Evolutionary conservation across 768 basidiomycete species (phyloP).

Genomic region (Lactarius hengduanensis): DNA sequence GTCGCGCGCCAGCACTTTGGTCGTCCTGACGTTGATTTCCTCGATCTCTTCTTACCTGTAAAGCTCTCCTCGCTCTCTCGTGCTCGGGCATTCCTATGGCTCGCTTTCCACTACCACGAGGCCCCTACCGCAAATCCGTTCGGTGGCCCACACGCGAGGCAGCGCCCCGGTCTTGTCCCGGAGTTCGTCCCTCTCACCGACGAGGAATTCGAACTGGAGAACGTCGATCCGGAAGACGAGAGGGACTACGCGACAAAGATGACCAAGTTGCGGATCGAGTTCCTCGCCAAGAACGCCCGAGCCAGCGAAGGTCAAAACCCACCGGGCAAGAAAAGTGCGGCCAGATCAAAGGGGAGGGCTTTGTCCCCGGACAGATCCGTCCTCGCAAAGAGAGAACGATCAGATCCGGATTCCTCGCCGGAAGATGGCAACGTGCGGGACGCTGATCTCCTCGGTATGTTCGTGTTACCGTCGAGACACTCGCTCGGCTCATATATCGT

Average conservation of each 20-base stretch:
- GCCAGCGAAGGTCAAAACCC: conserved; percentile 25
- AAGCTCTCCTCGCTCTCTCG: conserved; percentile 42
- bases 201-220: conserved; percentile 40
- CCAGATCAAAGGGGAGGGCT: conserved; percentile 16
- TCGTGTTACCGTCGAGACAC: background rate
- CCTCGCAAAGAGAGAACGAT: conserved; percentile 22
- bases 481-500: background rate
- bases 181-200: conserved; percentile 33
- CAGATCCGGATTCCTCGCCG: conserved; percentile 20
- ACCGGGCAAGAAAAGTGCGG: conserved; percentile 19
- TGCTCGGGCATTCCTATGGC: conserved; percentile 48
- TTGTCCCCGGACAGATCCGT: conserved; percentile 14
- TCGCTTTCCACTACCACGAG: conserved; percentile 50
- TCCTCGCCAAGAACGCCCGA: conserved; percentile 36
- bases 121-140: conserved; percentile 40
- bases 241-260: conserved; percentile 42
- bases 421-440: conserved; percentile 21
- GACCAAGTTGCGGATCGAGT: conserved; percentile 39
- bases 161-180: conserved; percentile 34
- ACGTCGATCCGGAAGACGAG: conserved; percentile 46
- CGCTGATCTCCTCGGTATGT: conserved; percentile 6
- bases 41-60: conserved; percentile 46
- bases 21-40: conserved; percentile 36
- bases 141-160: conserved; percentile 34
- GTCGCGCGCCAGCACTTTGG: conserved; percentile 43